Base-by-base conservation (phyloP, 352 stramenopile species). In the Chloridella minuta region DNA sequence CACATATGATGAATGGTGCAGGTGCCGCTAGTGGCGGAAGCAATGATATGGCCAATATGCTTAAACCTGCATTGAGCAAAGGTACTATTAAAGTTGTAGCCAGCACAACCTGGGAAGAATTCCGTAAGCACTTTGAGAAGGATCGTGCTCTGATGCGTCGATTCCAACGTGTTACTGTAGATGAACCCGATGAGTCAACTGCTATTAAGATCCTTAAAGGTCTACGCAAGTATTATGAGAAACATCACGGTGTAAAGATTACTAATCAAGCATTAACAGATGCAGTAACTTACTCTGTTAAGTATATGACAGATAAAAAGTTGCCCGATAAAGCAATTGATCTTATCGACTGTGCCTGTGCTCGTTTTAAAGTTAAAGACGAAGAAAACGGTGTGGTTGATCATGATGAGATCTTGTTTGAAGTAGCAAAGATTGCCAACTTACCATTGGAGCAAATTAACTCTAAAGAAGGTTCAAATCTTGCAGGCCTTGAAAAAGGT, bases 71-170 rank as follows among this genome's bases (percentile, higher is more conserved):
- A 92, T 89, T 99, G 0, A 95, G 96, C 27, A 91, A 95, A 49
- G 95, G 95, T 21, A 92, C 97, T 87, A 90, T 99, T 22, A 93
- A 93, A 3, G 97, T 94, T 90, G 97, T 99, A 86, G 96, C 96
- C 85, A 95, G 95, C 2, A 99, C 96, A 0, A 99, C 96, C 0
- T 52, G 97, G 4, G 94, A 97, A 85, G 96, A 99, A 89, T 98
- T 98, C 89, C 92, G 94, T 2, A 90, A 98, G 88, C 92, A 98
- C 88, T 95, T 99, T 86, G 95, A 98, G 89, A 98, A 98, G 89
- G 96, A 99, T 89, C 92, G 93, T 24, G 96, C 96, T 0, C 97
- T 99, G 85, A 95, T 97, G 87, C 90, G 96, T 28, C 93, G 96
- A 28, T 99, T 99, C 89, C 96, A 99, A 89, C 92, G 97, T 86